Evolutionary conservation across 495 filamentous ascomycete species (phyloP).

Genomic region (Xylaria sp.): DNA sequence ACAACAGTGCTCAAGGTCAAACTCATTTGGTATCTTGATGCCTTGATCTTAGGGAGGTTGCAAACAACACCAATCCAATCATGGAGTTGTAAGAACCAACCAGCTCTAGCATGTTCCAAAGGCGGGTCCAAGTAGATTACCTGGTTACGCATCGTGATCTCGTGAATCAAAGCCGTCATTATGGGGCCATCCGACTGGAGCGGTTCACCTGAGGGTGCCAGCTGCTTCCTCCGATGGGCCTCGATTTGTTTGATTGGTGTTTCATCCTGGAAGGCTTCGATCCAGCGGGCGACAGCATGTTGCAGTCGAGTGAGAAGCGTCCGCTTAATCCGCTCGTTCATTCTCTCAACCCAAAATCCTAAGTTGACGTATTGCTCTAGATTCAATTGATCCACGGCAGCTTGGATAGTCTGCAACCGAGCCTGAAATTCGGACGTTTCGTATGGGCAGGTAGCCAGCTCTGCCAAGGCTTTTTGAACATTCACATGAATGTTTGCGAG

Average conservation of each 20-base stretch:
- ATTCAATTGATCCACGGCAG: slow-evolving; percentile 91
- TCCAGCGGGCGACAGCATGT: slow-evolving; percentile 84
- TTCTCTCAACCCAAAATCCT: slow-evolving; percentile 80
- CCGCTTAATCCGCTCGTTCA: slow-evolving; percentile 82
- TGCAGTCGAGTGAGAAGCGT: slow-evolving; percentile 78
- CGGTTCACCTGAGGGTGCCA: slow-evolving; percentile 46
- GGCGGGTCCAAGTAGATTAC: slow-evolving; percentile 95
- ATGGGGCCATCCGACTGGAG: slow-evolving; percentile 58
- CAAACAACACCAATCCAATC: slow-evolving; percentile 92
- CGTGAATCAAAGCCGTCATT: slow-evolving; percentile 77
- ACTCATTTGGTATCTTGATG: slow-evolving; percentile 91
- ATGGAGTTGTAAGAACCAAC: slow-evolving; percentile 92
- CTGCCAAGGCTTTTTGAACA: slow-evolving; percentile 79
- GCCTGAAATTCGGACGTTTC: slow-evolving; percentile 75
- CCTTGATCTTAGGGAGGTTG: slow-evolving; percentile 89
- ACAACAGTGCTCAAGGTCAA: slow-evolving; percentile 65
- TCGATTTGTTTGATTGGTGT: slow-evolving; percentile 56
- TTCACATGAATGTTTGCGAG: slow-evolving; percentile 80
- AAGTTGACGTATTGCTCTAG: slow-evolving; percentile 95
- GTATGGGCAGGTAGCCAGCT: slow-evolving; percentile 87
- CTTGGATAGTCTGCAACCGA: slow-evolving; percentile 84
- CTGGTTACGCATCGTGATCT: slow-evolving; percentile 95
- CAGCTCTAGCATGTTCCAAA: slow-evolving; percentile 87
- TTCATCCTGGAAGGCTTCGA: slow-evolving; percentile 75
- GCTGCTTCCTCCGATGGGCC: slow-evolving; percentile 45